These are phyloP conservation scores for Populus hybrid DNA, from an alignment of 441 rosid genomes.

Conservation along the genomic window DNA sequence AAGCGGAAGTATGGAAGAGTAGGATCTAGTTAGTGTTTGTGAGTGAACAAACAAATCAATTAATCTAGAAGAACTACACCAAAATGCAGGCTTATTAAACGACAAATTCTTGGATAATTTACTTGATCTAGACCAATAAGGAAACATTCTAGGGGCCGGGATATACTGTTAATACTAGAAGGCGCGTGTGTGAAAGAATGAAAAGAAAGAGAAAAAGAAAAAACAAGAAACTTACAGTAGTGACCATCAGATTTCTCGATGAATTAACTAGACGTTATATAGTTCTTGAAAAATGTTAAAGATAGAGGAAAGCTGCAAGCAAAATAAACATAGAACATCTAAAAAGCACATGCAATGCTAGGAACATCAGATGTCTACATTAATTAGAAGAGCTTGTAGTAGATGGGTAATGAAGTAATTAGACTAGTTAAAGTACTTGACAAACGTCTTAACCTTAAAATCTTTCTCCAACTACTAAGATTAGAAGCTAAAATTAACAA, in stretches of 20 bases:
- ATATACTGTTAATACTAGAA: no score
- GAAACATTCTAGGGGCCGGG: no score
- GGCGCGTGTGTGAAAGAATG: no score
- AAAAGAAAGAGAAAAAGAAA: no score
- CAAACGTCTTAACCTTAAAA: background rate
- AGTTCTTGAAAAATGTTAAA: background rate
- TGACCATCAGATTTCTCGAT: background rate
- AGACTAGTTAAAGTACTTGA: conserved; percentile 3
- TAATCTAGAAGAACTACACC: no score
- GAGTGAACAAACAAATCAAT: no score
- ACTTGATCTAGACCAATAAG: no score
- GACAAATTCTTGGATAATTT: no score
- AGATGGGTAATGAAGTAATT: conserved; percentile 12
- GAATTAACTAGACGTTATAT: background rate
- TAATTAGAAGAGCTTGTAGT: conserved; percentile 3
- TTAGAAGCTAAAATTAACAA: background rate
- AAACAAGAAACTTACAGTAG: background rate
- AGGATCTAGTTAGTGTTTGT: no score
- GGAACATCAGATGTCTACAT: conserved; percentile 1
- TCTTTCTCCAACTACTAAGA: background rate
- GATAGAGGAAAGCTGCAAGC: background rate
- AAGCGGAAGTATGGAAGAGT: no score
- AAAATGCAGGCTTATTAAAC: no score
- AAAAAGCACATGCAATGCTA: background rate
- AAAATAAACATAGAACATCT: background rate